These are phyloP conservation scores for Pichia gijzeniarum DNA, from an alignment of 805 yeast genomes.

Conservation along the genomic window DNA sequence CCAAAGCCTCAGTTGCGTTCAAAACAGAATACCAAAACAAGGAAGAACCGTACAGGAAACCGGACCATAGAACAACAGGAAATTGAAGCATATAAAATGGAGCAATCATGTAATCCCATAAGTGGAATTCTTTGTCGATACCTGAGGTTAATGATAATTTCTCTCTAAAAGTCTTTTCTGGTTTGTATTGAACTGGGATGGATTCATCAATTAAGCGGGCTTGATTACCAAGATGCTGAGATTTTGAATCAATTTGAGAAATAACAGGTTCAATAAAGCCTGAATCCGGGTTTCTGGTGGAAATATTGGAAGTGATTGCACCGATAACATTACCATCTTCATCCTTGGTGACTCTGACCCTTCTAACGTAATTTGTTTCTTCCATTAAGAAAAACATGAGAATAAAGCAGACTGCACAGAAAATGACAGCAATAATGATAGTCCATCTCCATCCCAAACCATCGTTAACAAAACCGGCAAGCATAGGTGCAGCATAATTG, in stretches of 20 bases:
- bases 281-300: neutral
- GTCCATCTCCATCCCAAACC: slow-evolving; percentile 50
- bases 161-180: slow-evolving; percentile 35
- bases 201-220: slow-evolving; percentile 23
- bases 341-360: slow-evolving; percentile 22
- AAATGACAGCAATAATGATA: slow-evolving; percentile 42
- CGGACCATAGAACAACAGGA: slow-evolving; percentile 57
- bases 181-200: slow-evolving; percentile 18
- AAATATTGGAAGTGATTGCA: slow-evolving; percentile 21
- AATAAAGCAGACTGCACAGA: slow-evolving; percentile 36
- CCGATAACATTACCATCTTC: slow-evolving; percentile 18
- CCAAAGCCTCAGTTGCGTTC: slow-evolving; percentile 41
- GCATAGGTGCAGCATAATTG: slow-evolving; percentile 51
- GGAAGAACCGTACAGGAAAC: slow-evolving; percentile 45
- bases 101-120: slow-evolving; percentile 28
- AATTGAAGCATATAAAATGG: slow-evolving; percentile 38
- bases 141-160: slow-evolving; percentile 39
- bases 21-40: slow-evolving; percentile 43
- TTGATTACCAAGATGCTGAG: slow-evolving; percentile 28
- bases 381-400: slow-evolving; percentile 43
- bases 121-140: slow-evolving; percentile 25
- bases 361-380: slow-evolving; percentile 44
- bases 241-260: slow-evolving; percentile 10
- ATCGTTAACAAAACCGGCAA: slow-evolving; percentile 50
- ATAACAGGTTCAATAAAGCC: slow-evolving; percentile 8